A percentile compares a stretch with the other conserved stretches of the same genome.
Conservation (phyloP, 306 rosid species). For the Begonia fuchsioides region DNA sequence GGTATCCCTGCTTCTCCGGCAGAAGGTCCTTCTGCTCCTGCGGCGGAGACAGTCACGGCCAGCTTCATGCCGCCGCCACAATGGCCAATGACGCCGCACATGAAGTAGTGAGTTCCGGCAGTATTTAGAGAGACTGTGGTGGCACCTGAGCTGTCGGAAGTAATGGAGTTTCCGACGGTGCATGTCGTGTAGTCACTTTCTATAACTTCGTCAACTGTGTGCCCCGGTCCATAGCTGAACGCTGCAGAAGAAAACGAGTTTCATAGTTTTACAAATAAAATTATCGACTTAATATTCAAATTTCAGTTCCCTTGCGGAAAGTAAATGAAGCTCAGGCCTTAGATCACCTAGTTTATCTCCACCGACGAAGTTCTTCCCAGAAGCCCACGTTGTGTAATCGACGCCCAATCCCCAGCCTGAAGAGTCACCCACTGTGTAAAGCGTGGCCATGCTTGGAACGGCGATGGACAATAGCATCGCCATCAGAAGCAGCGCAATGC, state of each 20-base stretch:
- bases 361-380: conserved; percentile 44
- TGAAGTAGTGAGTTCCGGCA: conserved; percentile 66
- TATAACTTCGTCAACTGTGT: conserved; percentile 72
- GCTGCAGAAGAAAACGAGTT: conserved; percentile 10
- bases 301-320: neutral
- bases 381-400: conserved; percentile 69
- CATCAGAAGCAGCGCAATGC: conserved; percentile 20
- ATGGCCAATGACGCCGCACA: conserved; percentile 48
- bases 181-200: conserved; percentile 62
- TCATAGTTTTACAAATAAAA: neutral
- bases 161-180: conserved; percentile 41
- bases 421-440: conserved; percentile 60
- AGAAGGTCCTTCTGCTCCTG: conserved; percentile 16
- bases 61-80: conserved; percentile 89
- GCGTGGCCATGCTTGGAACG: conserved; percentile 36
- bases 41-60: conserved; percentile 31
- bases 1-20: neutral
- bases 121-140: conserved; percentile 62
- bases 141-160: conserved; percentile 60
- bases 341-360: conserved; percentile 75
- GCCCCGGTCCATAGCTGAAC: conserved; percentile 69
- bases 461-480: conserved; percentile 27
- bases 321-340: neutral
- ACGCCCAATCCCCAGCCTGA: conserved; percentile 55
- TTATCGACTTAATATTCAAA: neutral